A percentile compares a stretch with the other conserved stretches of the same genome.
Conservation (phyloP, 1,284 basidiomycete genomes). For the Fistulina hepatica region DNA sequence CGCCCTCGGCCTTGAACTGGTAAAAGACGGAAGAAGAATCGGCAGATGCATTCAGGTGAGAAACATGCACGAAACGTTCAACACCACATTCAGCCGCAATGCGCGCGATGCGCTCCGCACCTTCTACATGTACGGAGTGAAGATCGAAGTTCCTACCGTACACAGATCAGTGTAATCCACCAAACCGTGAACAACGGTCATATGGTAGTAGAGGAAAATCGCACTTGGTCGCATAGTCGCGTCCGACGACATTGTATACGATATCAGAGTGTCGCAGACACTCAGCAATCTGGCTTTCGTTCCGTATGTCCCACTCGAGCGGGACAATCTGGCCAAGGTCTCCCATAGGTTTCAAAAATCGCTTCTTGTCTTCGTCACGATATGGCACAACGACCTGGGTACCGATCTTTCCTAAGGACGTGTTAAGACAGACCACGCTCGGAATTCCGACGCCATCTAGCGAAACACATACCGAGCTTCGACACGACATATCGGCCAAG, state of each 20-base stretch:
- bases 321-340: conserved; percentile 96
- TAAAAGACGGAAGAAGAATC: conserved; percentile 80
- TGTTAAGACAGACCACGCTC: conserved; percentile 6
- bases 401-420: conserved; percentile 66
- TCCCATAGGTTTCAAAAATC: conserved; percentile 87
- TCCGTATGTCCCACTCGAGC: conserved; percentile 92
- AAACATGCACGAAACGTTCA: conserved; percentile 85
- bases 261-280: conserved; percentile 94
- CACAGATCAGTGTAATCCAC: conserved; percentile 12
- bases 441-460: background rate
- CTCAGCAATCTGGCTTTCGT: conserved; percentile 85
- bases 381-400: conserved; percentile 95
- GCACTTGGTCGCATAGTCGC: conserved; percentile 88
- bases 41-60: conserved; percentile 85
- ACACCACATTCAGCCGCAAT: conserved; percentile 74
- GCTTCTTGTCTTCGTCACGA: conserved; percentile 90
- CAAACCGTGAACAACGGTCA: conserved; percentile 1
- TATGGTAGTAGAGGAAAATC: conserved; percentile 12
- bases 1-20: conserved; percentile 84
- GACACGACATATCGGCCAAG: conserved; percentile 90
- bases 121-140: conserved; percentile 68
- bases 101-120: conserved; percentile 73
- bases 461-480: conserved; percentile 62
- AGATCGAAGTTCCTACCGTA: conserved; percentile 72
- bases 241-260: conserved; percentile 89